Conservation (phyloP, 257 asterid species). For the Solanum gandarillasii region DNA sequence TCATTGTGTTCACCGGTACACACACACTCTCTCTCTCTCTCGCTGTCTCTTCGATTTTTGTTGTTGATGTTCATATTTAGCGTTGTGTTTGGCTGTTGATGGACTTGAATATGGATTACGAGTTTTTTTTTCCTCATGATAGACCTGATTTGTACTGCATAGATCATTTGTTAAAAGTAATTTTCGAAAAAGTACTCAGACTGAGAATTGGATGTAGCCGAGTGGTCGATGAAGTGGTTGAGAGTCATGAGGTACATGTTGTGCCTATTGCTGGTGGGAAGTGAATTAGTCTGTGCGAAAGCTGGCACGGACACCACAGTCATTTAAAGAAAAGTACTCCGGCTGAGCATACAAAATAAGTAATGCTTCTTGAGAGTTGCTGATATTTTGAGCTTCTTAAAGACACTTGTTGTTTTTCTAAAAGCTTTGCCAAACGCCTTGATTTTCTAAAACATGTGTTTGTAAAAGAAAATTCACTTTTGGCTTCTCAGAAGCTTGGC, state of each 20-base stretch:
- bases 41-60: not conserved
- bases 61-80: not conserved
- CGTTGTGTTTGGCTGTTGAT: not conserved
- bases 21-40: not conserved
- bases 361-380: not conserved
- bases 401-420: not conserved
- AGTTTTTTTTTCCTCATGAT: not conserved
- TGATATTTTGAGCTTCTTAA: not conserved
- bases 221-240: not conserved
- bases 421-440: not conserved
- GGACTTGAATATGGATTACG: not conserved
- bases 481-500: not conserved
- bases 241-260: not conserved
- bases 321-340: not conserved
- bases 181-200: not conserved
- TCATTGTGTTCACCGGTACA: slow-evolving; percentile 72
- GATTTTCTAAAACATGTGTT: not conserved
- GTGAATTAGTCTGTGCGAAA: not conserved
- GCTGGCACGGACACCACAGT: not conserved
- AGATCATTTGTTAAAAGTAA: not conserved
- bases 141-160: not conserved
- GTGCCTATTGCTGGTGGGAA: not conserved
- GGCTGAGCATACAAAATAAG: not conserved
- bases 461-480: not conserved
- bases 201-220: not conserved